Evolutionary conservation across 1,284 basidiomycete genomes (phyloP).

Genomic region (Phellopilus nigrolimitatus): DNA sequence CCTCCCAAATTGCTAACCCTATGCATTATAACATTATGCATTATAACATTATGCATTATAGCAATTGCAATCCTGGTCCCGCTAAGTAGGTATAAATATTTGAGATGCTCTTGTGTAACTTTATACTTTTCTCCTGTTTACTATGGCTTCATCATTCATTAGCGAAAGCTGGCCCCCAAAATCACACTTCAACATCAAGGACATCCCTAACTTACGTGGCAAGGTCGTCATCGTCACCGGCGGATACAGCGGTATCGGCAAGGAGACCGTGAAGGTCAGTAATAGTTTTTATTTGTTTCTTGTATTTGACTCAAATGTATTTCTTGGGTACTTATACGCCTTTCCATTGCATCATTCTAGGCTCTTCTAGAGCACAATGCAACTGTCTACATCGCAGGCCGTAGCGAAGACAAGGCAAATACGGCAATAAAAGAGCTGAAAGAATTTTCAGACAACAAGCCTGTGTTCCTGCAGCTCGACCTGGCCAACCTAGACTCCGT

Average conservation of each 20-base stretch:
- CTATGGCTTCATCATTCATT: neutral
- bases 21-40: no score
- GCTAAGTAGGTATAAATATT: no score
- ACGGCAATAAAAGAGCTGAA: conserved; percentile 43
- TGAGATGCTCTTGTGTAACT: no score
- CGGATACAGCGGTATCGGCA: conserved; percentile 3
- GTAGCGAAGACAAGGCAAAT: conserved; percentile 36
- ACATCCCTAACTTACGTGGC: conserved; percentile 4
- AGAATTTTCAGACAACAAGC: conserved; percentile 32
- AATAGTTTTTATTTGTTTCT: neutral
- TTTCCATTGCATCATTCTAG: neutral
- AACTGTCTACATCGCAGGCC: conserved; percentile 50
- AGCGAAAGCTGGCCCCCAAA: conserved; percentile 1
- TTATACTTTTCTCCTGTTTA: no score
- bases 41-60: no score
- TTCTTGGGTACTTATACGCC: no score
- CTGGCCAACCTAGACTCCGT: conserved; percentile 40
- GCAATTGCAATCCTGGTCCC: no score
- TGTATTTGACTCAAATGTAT: no score
- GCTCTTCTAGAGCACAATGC: conserved; percentile 41
- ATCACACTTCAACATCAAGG: conserved; percentile 3
- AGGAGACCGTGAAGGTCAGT: conserved; percentile 4
- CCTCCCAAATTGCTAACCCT: no score
- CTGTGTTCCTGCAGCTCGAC: conserved; percentile 38
- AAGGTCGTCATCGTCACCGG: conserved; percentile 10